These are phyloP conservation scores for Lolium multiflorum DNA, from an alignment of 176 grass and related monocot genomes.

Conservation along the genomic window DNA sequence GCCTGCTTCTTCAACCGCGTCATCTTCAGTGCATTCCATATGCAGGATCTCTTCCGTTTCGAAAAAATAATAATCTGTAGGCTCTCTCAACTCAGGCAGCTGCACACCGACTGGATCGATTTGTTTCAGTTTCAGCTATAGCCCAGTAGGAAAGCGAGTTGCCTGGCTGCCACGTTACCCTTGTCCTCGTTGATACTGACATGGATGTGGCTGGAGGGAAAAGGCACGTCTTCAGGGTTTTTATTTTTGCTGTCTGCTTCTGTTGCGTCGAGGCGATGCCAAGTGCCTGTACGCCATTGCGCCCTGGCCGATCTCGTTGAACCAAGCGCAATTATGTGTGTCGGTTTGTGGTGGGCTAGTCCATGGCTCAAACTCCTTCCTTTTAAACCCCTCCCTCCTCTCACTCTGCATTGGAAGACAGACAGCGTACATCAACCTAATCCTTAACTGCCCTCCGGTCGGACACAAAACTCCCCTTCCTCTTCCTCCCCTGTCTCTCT, in stretches of 20 bases:
- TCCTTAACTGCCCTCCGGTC: conserved; percentile 34
- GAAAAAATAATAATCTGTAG: too few relatives aligned
- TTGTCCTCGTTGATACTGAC: background rate
- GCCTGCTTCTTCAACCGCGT: background rate
- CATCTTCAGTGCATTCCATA: conserved; percentile 19
- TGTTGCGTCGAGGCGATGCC: conserved; percentile 29
- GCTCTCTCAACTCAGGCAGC: too few relatives aligned
- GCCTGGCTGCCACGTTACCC: conserved; percentile 36
- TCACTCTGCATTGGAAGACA: conserved; percentile 6
- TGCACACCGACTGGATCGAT: background rate
- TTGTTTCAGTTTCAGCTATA: background rate
- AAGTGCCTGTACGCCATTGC: conserved; percentile 26
- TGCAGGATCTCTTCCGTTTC: too few relatives aligned
- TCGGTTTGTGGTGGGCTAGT: conserved; percentile 45
- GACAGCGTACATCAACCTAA: conserved; percentile 22
- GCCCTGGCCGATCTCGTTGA: background rate
- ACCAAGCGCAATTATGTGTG: conserved; percentile 20
- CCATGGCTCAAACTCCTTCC: background rate
- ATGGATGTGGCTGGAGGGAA: background rate
- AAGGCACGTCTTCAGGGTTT: background rate
- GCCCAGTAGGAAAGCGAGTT: background rate
- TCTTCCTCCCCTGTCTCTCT: background rate
- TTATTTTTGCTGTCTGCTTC: background rate
- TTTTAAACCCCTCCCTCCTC: background rate
- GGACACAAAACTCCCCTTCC: conserved; percentile 3